Evolutionary conservation across 345 rosid species (phyloP).

Genomic region (Turnera subulata): DNA sequence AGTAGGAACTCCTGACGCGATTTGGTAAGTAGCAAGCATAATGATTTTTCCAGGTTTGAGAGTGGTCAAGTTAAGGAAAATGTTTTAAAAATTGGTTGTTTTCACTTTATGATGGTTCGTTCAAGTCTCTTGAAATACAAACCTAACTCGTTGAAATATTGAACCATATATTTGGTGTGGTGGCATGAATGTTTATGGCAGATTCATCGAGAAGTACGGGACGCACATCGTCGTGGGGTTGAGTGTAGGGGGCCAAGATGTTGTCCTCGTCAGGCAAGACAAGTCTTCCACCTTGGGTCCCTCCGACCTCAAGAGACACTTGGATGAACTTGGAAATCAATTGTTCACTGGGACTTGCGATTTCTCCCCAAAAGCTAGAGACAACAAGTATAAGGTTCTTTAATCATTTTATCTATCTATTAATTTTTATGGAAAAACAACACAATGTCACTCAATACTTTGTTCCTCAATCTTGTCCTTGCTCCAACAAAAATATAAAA

Average conservation of each 20-base stretch:
- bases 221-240: conserved; percentile 81
- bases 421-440: no score
- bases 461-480: no score
- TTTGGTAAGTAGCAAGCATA: no score
- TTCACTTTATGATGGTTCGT: no score
- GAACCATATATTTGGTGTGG: no score
- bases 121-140: neutral
- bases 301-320: conserved; percentile 54
- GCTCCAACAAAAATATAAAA: no score
- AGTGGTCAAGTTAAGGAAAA: neutral
- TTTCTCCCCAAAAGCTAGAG: conserved; percentile 41
- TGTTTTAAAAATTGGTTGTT: neutral
- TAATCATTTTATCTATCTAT: no score
- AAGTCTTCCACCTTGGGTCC: conserved; percentile 48
- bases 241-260: conserved; percentile 76
- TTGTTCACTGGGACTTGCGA: conserved; percentile 67
- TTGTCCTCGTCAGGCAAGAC: conserved; percentile 68
- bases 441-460: no score
- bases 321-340: conserved; percentile 78
- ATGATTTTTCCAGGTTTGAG: neutral
- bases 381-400: conserved; percentile 46
- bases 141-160: neutral
- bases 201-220: conserved; percentile 87
- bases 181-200: conserved; percentile 21
- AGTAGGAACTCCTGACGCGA: no score